A percentile compares a stretch with the other conserved stretches of the same genome.
Conservation (phyloP, 2,329 filamentous ascomycete genomes). For the Neonectria coccinea region DNA sequence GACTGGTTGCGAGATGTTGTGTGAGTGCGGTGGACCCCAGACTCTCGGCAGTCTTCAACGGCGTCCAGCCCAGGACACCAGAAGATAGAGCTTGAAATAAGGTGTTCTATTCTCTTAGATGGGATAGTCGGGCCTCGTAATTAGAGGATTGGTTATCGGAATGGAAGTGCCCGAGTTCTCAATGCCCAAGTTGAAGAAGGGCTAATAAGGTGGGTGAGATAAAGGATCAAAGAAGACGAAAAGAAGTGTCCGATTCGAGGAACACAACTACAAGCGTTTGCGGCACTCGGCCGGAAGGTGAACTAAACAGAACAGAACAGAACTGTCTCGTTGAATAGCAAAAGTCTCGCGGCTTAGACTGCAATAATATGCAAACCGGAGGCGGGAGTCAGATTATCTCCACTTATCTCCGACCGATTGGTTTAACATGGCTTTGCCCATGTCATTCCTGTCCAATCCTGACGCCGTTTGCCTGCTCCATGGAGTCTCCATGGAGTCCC, state of each 20-base stretch:
- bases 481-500: neutral
- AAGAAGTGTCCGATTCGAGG: neutral
- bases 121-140: neutral
- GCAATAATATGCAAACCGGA: slow-evolving; percentile 1
- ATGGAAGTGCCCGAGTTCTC: neutral
- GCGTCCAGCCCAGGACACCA: neutral
- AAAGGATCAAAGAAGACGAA: neutral
- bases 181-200: too few species aligned
- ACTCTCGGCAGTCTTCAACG: neutral
- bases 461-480: neutral
- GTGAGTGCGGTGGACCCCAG: neutral
- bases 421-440: slow-evolving; percentile 16
- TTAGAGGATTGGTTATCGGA: neutral
- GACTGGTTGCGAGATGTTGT: neutral
- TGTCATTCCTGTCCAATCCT: neutral
- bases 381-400: slow-evolving; percentile 17
- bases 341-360: neutral
- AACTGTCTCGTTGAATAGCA: neutral
- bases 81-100: neutral
- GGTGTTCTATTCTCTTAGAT: neutral
- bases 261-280: slow-evolving; percentile 1
- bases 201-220: neutral
- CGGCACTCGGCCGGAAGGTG: neutral
- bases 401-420: slow-evolving; percentile 30
- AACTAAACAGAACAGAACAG: neutral